Conservation (phyloP, 192 early-diverging fungal species). For the Umbelopsis vinacea region DNA sequence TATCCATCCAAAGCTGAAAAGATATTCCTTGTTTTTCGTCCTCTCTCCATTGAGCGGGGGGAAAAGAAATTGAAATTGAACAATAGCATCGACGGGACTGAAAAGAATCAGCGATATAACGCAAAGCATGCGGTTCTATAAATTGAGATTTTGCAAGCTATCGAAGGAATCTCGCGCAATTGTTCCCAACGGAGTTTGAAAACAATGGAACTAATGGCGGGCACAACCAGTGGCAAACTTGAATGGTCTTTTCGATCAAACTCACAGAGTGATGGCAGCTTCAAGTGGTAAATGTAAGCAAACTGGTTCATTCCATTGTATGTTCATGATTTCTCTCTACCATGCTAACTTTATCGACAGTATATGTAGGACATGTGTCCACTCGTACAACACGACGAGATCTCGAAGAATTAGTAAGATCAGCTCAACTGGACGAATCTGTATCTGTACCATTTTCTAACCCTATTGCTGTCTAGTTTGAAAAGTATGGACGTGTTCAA, state of each 20-base stretch:
- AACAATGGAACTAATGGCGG: neutral
- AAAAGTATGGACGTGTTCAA: conserved; percentile 53
- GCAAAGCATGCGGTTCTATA: neutral
- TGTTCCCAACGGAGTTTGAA: too few species aligned
- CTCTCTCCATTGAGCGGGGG: too few species aligned
- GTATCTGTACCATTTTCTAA: neutral
- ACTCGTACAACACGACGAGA: conserved; percentile 53
- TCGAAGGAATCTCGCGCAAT: too few species aligned
- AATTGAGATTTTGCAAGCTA: neutral
- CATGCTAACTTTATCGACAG: conserved; percentile 24
- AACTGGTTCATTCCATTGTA: too few species aligned
- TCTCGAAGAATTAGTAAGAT: conserved; percentile 54
- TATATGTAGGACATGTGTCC: conserved; percentile 58
- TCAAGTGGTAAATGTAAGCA: neutral
- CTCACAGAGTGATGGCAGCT: too few species aligned
- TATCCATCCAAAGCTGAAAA: too few species aligned
- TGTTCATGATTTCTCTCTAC: neutral
- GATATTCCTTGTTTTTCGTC: too few species aligned
- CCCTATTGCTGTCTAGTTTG: conserved; percentile 39
- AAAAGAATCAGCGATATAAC: too few species aligned
- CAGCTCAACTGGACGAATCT: too few species aligned
- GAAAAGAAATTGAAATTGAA: too few species aligned
- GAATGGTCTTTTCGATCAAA: neutral
- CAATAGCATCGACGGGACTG: too few species aligned
- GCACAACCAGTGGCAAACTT: neutral